Conservation (phyloP, 306 rosid genomes). For the Malus sylvestris region DNA sequence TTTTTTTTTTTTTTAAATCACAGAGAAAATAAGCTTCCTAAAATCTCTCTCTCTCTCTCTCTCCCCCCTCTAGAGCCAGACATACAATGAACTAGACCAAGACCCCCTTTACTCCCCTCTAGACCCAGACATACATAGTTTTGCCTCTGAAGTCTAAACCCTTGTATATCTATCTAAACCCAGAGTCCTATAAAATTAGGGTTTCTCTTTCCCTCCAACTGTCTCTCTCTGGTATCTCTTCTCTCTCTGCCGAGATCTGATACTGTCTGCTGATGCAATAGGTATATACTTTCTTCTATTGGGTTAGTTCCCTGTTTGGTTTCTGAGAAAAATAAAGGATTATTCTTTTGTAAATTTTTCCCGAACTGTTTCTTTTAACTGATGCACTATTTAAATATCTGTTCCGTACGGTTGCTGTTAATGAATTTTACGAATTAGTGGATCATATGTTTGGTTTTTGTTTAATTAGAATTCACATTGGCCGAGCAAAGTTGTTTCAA, state of each 20-base stretch:
- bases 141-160: too few relatives aligned
- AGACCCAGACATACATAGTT: too few relatives aligned
- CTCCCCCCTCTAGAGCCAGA: neutral
- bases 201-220: conserved; percentile 27
- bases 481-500: neutral
- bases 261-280: conserved; percentile 1
- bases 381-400: neutral
- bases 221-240: neutral
- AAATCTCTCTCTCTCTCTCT: neutral
- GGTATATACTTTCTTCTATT: conserved; percentile 18
- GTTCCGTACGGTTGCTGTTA: neutral
- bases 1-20: too few relatives aligned
- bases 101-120: neutral
- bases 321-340: neutral
- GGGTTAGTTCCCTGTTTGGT: conserved; percentile 8
- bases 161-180: neutral
- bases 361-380: neutral
- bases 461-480: neutral
- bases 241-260: conserved; percentile 19
- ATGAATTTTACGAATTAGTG: neutral
- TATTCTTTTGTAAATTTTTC: neutral
- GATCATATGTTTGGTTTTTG: neutral
- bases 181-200: conserved; percentile 7
- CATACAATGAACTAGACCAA: neutral
- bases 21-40: neutral